Base-by-base conservation (phyloP, 306 rosid species). In the Crotalaria pallida region DNA sequence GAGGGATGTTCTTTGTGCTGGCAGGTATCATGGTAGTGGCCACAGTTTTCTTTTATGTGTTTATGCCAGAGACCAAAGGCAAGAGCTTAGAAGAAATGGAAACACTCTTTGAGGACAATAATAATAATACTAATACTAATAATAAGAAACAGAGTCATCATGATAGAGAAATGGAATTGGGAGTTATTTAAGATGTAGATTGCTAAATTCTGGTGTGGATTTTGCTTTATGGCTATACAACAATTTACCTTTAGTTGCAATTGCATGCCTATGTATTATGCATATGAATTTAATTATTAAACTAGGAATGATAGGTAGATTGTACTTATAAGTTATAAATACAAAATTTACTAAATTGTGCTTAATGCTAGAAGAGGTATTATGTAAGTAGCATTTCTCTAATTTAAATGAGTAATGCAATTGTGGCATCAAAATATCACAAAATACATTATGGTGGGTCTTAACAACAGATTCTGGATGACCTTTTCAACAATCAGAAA, bases 1-100 rank as follows among this genome's bases (percentile, higher is more conserved):
- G 82, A 0, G 88, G 92, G 0, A 69, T 70, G 76, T 88, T 91
- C 58, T 88, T 80, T 15, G 65, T 72, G 12, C 67, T 88, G 15
- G 84, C 86, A 1, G 96, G 89, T 58, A 60, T 86, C 10, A 91
- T 83, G 92, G 79, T 53, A 10, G 80, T 79, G 74, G 92, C 83
- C 3, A 76, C 88, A 0, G 9, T 11, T 22, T 80, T 80, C 77
- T 69, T 87, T 79, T 84, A 78, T 75, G 51, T 80, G 23, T 82
- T 69, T 50, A 63, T 85, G 76, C 89, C 93, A 5, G 97, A 91
- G 53, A 80, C 84, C 12, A 80, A 80, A 41, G 83, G 83, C 0
- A 74, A 74, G 76, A 74, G 51, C 21, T 62, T 79, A 17, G 84
- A 80, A 69, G 74, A 80, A 64, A 75, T 80, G 73, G 74, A 80